Evolutionary conservation across 2,329 filamentous ascomycete species (phyloP).

Genomic region (Calonectria pauciramosa): DNA sequence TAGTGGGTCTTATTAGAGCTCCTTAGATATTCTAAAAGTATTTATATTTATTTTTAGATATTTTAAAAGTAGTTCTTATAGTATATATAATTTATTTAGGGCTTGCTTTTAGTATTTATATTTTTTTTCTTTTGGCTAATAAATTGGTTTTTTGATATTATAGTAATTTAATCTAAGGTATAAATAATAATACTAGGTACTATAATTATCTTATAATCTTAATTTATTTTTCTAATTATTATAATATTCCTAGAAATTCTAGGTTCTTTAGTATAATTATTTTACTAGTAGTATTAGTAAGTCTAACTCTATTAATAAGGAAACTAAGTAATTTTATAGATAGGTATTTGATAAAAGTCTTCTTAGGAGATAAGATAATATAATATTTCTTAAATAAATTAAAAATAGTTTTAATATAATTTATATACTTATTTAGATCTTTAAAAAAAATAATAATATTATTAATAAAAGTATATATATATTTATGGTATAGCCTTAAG

Average conservation of each 20-base stretch:
- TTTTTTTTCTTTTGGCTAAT: background rate
- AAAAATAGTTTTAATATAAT: background rate
- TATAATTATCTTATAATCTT: background rate
- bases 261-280: background rate
- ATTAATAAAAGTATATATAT: background rate
- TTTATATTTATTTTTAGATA: background rate
- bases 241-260: background rate
- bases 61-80: background rate
- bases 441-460: background rate
- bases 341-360: background rate
- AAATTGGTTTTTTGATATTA: background rate
- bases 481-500: background rate
- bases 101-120: background rate
- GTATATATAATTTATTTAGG: background rate
- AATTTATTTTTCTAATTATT: background rate
- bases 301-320: background rate
- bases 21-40: background rate
- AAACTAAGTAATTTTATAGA: background rate
- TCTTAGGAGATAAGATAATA: background rate
- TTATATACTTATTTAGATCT: background rate
- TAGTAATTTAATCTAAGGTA: background rate
- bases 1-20: background rate
- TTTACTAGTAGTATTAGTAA: background rate
- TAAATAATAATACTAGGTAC: background rate
- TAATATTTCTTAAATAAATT: background rate